phyloP scores from a whole-genome alignment of 129 eudicot species.

The Pittosporum tobira region DNA sequence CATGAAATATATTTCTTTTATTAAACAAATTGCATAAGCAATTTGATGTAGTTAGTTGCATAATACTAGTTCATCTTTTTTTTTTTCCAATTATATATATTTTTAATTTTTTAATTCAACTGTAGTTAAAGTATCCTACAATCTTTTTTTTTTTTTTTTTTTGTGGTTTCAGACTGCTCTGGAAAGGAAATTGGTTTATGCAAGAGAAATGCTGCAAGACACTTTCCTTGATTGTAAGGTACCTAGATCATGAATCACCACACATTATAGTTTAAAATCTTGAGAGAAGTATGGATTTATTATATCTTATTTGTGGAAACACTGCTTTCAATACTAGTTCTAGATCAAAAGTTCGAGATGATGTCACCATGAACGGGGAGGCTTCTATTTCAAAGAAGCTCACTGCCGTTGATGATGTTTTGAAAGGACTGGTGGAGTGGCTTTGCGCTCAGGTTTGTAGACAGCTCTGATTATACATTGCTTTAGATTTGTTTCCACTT shows the following conservation, averaged over 20 bases:
- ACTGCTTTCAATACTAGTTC: conserved; percentile 33
- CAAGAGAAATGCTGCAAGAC: conserved; percentile 97
- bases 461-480: conserved; percentile 1
- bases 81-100: too few species aligned
- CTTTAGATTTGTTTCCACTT: not conserved
- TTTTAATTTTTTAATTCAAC: conserved; percentile 10
- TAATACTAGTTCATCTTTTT: not conserved
- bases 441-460: conserved; percentile 79
- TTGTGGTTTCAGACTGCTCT: conserved; percentile 56
- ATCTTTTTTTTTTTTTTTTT: too few species aligned
- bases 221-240: conserved; percentile 80
- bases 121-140: not conserved
- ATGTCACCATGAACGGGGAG: conserved; percentile 36
- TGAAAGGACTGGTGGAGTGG: conserved; percentile 90
- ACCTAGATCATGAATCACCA: conserved; percentile 10
- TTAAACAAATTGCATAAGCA: not conserved
- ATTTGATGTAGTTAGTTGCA: not conserved
- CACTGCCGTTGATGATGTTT: conserved; percentile 61
- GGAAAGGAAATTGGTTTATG: conserved; percentile 92
- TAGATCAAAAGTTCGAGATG: conserved; percentile 45
- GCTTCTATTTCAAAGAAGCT: conserved; percentile 56
- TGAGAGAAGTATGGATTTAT: not conserved
- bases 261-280: not conserved
- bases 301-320: not conserved
- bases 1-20: not conserved